Percentiles rank a stretch among this genome's conserved stretches.
These are phyloP conservation scores for Pleurotus eryngii DNA, from an alignment of 768 basidiomycete species.

Conservation along the genomic window DNA sequence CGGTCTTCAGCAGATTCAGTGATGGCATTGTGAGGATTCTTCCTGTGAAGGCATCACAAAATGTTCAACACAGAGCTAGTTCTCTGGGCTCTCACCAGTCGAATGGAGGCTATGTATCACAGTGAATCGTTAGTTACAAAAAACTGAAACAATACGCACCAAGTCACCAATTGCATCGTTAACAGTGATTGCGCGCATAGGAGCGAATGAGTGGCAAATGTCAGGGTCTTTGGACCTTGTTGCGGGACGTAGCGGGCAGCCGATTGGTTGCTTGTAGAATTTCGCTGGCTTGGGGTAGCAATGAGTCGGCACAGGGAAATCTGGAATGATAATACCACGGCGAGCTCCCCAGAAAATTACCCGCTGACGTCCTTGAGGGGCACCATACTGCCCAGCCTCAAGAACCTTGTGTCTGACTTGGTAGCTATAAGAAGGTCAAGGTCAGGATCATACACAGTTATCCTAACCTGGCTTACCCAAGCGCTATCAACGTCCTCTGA, in stretches of 20 bases:
- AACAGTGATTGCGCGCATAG: conserved; percentile 55
- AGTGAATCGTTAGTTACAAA: conserved; percentile 5
- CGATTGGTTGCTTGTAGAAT: conserved; percentile 40
- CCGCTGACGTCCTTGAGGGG: conserved; percentile 63
- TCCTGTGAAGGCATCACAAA: conserved; percentile 32
- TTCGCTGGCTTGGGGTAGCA: conserved; percentile 33
- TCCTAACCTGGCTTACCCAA: conserved; percentile 47
- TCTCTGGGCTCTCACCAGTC: conserved; percentile 51
- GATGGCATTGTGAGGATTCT: conserved; percentile 49
- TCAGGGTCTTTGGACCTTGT: conserved; percentile 39
- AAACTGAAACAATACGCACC: conserved; percentile 28
- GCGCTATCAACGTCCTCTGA: conserved; percentile 49
- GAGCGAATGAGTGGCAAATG: conserved; percentile 51
- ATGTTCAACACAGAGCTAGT: background rate
- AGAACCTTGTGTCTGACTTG: conserved; percentile 64
- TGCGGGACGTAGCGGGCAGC: conserved; percentile 35
- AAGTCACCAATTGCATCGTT: conserved; percentile 67
- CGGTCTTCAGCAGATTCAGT: conserved; percentile 30
- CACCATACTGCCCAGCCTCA: conserved; percentile 71
- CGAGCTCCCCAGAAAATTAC: conserved; percentile 70
- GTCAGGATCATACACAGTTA: background rate
- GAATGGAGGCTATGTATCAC: conserved; percentile 49
- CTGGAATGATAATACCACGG: conserved; percentile 52
- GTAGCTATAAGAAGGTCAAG: conserved; percentile 37
- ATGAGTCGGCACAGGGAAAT: conserved; percentile 65